A percentile compares a stretch with the other conserved stretches of the same genome.
Conservation (phyloP, 2,329 filamentous ascomycete species). For the Emergomyces africanus region DNA sequence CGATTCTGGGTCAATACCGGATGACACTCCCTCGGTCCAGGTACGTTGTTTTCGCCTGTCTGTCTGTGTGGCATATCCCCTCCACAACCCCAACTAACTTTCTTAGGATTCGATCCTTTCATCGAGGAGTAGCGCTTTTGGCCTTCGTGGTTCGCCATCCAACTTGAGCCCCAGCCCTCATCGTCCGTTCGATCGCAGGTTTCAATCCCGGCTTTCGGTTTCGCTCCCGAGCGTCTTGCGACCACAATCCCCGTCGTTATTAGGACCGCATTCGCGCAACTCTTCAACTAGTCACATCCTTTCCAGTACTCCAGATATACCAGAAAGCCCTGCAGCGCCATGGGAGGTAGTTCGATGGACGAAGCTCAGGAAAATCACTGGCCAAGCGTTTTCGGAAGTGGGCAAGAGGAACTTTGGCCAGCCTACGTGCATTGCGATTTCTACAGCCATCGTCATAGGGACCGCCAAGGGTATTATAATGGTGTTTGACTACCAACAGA, state of each 20-base stretch:
- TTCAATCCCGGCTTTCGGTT: constrained; percentile 73
- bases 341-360: constrained; percentile 99
- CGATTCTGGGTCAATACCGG: constrained; percentile 64
- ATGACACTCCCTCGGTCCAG: constrained; percentile 74
- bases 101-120: constrained; percentile 41
- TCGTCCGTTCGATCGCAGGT: constrained; percentile 86
- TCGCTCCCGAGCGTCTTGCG: constrained; percentile 50
- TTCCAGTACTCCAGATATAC: constrained; percentile 44
- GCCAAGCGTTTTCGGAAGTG: constrained; percentile 81
- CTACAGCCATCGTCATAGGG: constrained; percentile 76
- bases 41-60: constrained; percentile 48
- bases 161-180: constrained; percentile 66
- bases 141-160: constrained; percentile 54
- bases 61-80: constrained; percentile 41
- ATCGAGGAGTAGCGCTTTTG: constrained; percentile 59
- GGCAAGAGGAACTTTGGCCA: constrained; percentile 86
- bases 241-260: constrained; percentile 62
- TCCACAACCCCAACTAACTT: constrained; percentile 14
- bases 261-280: constrained; percentile 65
- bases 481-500: constrained; percentile 96
- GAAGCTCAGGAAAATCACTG: constrained; percentile 75
- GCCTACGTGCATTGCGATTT: constrained; percentile 79
- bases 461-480: constrained; percentile 91
- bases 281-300: constrained; percentile 62
- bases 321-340: constrained; percentile 63